Evolutionary conservation across 106 monocot genomes (phyloP).

Genomic region (Dendrobium nobile): DNA sequence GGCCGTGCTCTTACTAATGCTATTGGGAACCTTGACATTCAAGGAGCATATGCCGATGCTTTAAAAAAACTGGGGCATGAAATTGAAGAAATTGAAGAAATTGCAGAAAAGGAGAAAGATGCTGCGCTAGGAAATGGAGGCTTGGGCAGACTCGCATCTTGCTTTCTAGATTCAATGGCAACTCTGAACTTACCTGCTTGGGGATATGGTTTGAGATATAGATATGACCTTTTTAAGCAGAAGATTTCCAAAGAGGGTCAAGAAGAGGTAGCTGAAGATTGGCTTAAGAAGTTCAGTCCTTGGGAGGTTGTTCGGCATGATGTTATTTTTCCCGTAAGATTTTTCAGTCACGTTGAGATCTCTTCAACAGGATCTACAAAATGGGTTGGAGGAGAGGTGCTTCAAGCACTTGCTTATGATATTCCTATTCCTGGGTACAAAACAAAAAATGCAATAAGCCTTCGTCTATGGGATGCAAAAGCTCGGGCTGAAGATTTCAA

Average conservation of each 20-base stretch:
- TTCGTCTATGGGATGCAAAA: slow-evolving; percentile 97
- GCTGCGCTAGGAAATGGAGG: slow-evolving; percentile 97
- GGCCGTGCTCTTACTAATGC: slow-evolving; percentile 85
- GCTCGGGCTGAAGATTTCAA: slow-evolving; percentile 73
- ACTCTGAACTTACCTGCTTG: slow-evolving; percentile 83
- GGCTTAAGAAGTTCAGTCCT: slow-evolving; percentile 95
- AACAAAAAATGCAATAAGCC: slow-evolving; percentile 75
- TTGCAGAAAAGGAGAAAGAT: slow-evolving; percentile 67
- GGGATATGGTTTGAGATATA: slow-evolving; percentile 89
- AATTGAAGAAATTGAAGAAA: slow-evolving; percentile 67
- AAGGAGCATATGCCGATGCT: slow-evolving; percentile 67
- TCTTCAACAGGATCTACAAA: slow-evolving; percentile 71
- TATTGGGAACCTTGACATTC: slow-evolving; percentile 60
- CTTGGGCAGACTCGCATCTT: slow-evolving; percentile 87
- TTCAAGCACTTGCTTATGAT: slow-evolving; percentile 82
- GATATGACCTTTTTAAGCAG: slow-evolving; percentile 85
- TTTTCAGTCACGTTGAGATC: slow-evolving; percentile 79
- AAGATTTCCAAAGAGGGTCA: slow-evolving; percentile 65
- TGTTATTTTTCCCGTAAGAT: slow-evolving; percentile 66
- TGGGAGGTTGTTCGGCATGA: slow-evolving; percentile 95
- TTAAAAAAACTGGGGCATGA: slow-evolving; percentile 65
- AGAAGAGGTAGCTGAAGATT: slow-evolving; percentile 94
- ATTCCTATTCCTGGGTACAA: slow-evolving; percentile 94
- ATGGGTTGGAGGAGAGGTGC: slow-evolving; percentile 78
- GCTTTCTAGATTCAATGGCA: slow-evolving; percentile 94